Conservation (phyloP, 2,329 filamentous ascomycete species). For the Ophiostoma sp. region DNA sequence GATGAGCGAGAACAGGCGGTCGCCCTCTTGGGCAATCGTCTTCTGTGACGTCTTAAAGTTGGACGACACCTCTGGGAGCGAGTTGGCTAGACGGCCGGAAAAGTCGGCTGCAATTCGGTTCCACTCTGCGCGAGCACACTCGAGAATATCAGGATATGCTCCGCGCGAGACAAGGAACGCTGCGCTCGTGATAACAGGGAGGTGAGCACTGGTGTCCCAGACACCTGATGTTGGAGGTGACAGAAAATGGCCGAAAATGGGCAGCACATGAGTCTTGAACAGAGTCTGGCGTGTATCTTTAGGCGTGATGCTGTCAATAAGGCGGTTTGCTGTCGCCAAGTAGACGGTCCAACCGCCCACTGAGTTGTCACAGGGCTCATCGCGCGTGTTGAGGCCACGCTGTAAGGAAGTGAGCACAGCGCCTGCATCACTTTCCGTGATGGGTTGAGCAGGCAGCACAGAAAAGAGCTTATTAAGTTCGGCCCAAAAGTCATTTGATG, state of each 20-base stretch:
- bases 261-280: conserved; percentile 47
- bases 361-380: conserved; percentile 67
- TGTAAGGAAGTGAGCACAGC: conserved; percentile 63
- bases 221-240: conserved; percentile 39
- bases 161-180: conserved; percentile 43
- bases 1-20: conserved; percentile 61
- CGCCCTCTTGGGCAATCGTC: conserved; percentile 58
- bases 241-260: conserved; percentile 52
- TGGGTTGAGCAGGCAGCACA: conserved; percentile 47
- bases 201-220: conserved; percentile 36
- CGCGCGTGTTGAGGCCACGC: conserved; percentile 64
- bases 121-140: conserved; percentile 57
- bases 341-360: conserved; percentile 71
- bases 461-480: conserved; percentile 59
- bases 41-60: conserved; percentile 70
- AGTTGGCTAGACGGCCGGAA: conserved; percentile 63
- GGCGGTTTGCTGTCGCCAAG: conserved; percentile 55
- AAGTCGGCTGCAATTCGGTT: conserved; percentile 54
- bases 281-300: conserved; percentile 43
- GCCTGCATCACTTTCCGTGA: conserved; percentile 47
- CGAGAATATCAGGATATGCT: conserved; percentile 40
- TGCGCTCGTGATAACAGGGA: conserved; percentile 43
- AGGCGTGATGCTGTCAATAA: conserved; percentile 44
- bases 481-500: conserved; percentile 63
- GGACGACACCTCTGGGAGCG: conserved; percentile 74